Evolutionary conservation across 2,329 filamentous ascomycete genomes (phyloP).

Genomic region (Fusarium sp.): DNA sequence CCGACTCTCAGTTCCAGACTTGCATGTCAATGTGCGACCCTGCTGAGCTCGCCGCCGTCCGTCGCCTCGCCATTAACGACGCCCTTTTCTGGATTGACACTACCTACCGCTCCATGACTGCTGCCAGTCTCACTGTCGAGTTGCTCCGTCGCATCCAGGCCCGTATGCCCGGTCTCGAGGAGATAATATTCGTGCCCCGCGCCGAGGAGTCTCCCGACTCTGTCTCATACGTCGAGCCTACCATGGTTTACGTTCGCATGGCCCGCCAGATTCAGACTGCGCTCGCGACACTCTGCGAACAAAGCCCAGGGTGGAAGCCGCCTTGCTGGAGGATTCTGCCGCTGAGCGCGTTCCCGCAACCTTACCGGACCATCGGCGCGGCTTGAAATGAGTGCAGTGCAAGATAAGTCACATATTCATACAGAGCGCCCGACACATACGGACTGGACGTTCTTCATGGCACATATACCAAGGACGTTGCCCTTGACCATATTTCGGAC

Average conservation of each 20-base stretch:
- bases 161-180: conserved; percentile 54
- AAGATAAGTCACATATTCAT: not conserved
- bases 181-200: conserved; percentile 58
- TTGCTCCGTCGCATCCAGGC: conserved; percentile 53
- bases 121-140: conserved; percentile 54
- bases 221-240: conserved; percentile 45
- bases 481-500: not conserved
- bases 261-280: conserved; percentile 52
- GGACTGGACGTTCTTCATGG: not conserved
- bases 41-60: conserved; percentile 54
- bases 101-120: conserved; percentile 52
- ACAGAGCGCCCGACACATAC: not conserved
- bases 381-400: not conserved
- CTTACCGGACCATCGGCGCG: conserved; percentile 3
- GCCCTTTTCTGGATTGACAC: conserved; percentile 54
- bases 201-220: conserved; percentile 51
- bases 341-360: conserved; percentile 39
- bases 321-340: conserved; percentile 54
- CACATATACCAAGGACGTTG: not conserved
- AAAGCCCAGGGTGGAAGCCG: conserved; percentile 48
- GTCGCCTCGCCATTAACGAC: conserved; percentile 59
- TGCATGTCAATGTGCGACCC: conserved; percentile 57
- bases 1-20: conserved; percentile 58
- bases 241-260: conserved; percentile 50
- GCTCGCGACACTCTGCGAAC: conserved; percentile 47